Base-by-base conservation (phyloP, 768 basidiomycete species). In the Suillus sp. region DNA sequence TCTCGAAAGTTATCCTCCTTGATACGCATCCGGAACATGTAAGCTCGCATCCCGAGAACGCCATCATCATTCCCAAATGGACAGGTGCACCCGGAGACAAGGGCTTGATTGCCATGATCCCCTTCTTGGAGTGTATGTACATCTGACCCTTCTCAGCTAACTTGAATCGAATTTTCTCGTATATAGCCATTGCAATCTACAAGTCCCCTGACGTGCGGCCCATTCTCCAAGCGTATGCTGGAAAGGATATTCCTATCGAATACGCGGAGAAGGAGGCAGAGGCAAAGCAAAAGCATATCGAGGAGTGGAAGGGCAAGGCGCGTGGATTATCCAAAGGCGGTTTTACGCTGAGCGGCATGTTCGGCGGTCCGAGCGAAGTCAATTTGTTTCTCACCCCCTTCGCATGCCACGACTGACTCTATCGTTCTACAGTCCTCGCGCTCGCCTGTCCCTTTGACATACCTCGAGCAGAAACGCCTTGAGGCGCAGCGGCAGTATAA, bases 61-160 rank as follows among this genome's bases (percentile, higher is more conserved):
- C 93, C 0, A 83, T 98, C 62, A 78, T 93, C 55, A 69, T 99
- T 40, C 87, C 89, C 20, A 88, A 88, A 67, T 99, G 97, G 97
- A 85, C 86, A 1, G 96, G 96, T 2, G 85, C 89, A 59, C 78
- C 87, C 0, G 77, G 89, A 75, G 88, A 89, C 73, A 85, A 80
- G 66, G 93, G 92, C 0, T 85, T 99, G 45, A 75, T 98, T 22
- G 89, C 88, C n/a, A 84, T 98, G 83, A 95, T 99, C 67, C 96
- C 96, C 1, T 98, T 99, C 88, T 83, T 99, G 4, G 97, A 99
- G 80, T 95, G 95, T 82, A 70, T 60, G 83, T 78, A 7, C 34
- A 25, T 56, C 18, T 8, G 27, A 57, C 34, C 1, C 27, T 18
- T 32, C 5, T 45, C 1, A 27, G 18, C 2, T 20, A n/a, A 35